phyloP scores from a whole-genome alignment of 2,329 filamentous ascomycete genomes.

The Seiridium cupressi region DNA sequence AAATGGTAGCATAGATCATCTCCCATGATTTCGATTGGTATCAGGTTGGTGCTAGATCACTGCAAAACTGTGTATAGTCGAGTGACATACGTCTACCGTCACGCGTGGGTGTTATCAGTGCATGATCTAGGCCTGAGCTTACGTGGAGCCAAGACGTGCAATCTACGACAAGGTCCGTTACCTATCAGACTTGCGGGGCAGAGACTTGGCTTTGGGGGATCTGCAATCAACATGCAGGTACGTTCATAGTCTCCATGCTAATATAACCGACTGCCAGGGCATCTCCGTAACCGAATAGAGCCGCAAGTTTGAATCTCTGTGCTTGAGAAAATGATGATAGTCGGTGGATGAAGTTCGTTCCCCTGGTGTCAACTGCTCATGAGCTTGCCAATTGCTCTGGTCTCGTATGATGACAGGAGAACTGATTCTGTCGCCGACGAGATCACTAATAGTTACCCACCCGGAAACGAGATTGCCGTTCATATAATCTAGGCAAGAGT shows the following conservation, averaged over 20 bases:
- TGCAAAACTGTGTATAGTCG: background rate
- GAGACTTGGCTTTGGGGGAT: background rate
- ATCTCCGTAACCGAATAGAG: too few relatives aligned
- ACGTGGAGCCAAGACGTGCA: conserved; percentile 4
- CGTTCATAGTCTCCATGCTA: background rate
- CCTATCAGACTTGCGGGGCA: background rate
- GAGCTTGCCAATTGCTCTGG: too few relatives aligned
- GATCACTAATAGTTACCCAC: too few relatives aligned
- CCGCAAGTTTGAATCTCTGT: too few relatives aligned
- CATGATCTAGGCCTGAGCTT: background rate
- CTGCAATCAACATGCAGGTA: conserved; percentile 3
- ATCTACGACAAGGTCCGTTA: conserved; percentile 2
- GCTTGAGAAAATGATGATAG: too few relatives aligned
- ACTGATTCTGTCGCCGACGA: too few relatives aligned
- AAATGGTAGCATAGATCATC: background rate
- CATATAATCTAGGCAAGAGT: background rate
- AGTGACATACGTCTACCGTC: background rate
- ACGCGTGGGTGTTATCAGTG: background rate
- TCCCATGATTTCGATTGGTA: background rate
- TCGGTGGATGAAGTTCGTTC: too few relatives aligned
- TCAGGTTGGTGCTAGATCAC: background rate
- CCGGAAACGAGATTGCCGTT: background rate
- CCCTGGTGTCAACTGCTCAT: too few relatives aligned
- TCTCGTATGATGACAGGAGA: too few relatives aligned
- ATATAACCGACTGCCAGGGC: background rate